Conservation (phyloP, 768 basidiomycete species). For the Pisolithus albus region DNA sequence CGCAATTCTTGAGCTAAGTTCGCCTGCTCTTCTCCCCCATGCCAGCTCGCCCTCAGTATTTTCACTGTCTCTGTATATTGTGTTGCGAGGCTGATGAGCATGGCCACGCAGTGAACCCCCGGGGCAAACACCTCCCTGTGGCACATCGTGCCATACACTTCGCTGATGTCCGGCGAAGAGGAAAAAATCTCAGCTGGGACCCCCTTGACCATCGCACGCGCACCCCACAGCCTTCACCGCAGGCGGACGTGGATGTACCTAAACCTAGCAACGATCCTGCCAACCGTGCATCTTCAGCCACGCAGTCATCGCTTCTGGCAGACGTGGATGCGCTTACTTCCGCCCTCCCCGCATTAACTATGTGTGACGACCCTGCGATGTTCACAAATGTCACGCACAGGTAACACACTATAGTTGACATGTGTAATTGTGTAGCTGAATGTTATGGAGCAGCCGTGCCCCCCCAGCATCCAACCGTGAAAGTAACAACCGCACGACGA, state of each 20-base stretch:
- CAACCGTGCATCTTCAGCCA: too few species aligned
- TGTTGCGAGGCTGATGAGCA: background rate
- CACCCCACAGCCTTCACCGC: background rate
- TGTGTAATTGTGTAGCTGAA: too few species aligned
- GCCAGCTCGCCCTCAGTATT: background rate
- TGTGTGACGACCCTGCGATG: too few species aligned
- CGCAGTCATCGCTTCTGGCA: too few species aligned
- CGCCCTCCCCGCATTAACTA: too few species aligned
- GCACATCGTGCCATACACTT: background rate
- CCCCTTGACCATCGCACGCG: background rate
- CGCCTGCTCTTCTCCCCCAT: too few species aligned
- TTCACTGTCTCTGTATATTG: background rate
- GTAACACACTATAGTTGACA: too few species aligned
- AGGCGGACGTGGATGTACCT: background rate
- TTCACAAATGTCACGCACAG: background rate
- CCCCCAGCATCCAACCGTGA: background rate
- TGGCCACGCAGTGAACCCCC: background rate
- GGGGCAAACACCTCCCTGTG: background rate
- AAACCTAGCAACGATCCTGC: too few species aligned
- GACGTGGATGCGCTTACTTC: too few species aligned
- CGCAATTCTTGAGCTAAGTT: too few species aligned
- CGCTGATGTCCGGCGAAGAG: background rate
- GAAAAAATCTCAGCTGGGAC: too few species aligned
- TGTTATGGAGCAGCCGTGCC: background rate
- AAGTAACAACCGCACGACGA: background rate